Evolutionary conservation across 2,329 filamentous ascomycete species (phyloP).

Genomic region (Helicocarpus griseus): DNA sequence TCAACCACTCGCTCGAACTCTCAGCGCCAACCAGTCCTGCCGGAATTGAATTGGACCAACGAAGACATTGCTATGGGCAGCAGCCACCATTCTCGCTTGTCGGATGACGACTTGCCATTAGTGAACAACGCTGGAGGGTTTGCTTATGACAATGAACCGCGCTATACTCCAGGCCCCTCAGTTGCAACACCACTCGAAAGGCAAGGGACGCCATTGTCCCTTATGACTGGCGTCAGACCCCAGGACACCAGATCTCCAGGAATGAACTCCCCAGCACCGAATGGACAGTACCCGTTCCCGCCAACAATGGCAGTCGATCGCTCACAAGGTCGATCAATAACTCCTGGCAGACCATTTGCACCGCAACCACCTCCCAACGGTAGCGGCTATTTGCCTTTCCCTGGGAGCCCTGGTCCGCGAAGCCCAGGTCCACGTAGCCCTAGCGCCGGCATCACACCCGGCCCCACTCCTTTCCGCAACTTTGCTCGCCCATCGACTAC

Average conservation of each 20-base stretch:
- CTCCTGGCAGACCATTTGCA: slow-evolving; percentile 7
- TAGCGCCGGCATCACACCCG: slow-evolving; percentile 2
- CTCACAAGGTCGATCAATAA: slow-evolving; percentile 13
- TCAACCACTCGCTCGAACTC: slow-evolving; percentile 37
- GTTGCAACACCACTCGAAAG: slow-evolving; percentile 19
- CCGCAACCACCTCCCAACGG: slow-evolving; percentile 7
- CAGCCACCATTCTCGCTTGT: slow-evolving; percentile 42
- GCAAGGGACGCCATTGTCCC: slow-evolving; percentile 47
- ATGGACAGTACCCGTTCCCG: slow-evolving; percentile 15
- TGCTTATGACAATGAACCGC: slow-evolving; percentile 19
- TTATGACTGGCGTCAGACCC: slow-evolving; percentile 11
- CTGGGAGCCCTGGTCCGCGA: slow-evolving; percentile 3
- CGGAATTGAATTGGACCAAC: slow-evolving; percentile 32
- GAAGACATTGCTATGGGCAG: slow-evolving; percentile 29
- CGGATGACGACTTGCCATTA: slow-evolving; percentile 44
- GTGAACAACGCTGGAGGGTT: slow-evolving; percentile 14
- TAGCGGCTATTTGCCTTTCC: slow-evolving; percentile 9
- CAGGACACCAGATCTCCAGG: slow-evolving; percentile 7
- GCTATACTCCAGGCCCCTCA: slow-evolving; percentile 17
- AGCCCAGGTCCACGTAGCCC: slow-evolving; percentile 2
- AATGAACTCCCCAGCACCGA: slow-evolving; percentile 13
- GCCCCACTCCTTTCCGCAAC: slow-evolving; percentile 13
- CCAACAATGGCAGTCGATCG: slow-evolving; percentile 7
- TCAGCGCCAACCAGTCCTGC: slow-evolving; percentile 27
- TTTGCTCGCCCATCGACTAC: slow-evolving; percentile 15